Conservation (phyloP, 2,329 filamentous ascomycete species). For the Pseudogymnoascus pannorum region DNA sequence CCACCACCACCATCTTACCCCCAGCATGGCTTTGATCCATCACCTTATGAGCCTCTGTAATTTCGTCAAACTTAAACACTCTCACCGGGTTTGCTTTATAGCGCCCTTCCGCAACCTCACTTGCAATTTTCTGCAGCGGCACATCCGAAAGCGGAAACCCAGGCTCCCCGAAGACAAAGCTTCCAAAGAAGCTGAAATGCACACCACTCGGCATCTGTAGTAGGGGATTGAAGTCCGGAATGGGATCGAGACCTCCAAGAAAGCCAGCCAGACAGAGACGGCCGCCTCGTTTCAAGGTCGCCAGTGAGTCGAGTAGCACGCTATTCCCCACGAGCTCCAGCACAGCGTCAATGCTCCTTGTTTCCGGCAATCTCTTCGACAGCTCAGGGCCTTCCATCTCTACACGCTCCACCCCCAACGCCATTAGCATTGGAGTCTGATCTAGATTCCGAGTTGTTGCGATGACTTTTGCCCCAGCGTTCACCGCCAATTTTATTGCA, state of each 20-base stretch:
- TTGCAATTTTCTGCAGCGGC: constrained; percentile 14
- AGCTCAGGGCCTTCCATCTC: constrained; percentile 11
- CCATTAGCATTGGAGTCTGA: not conserved
- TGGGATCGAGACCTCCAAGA: constrained; percentile 17
- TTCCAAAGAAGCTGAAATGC: constrained; percentile 18
- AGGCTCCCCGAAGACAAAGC: constrained; percentile 13
- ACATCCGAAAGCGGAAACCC: constrained; percentile 15
- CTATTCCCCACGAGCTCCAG: constrained; percentile 16
- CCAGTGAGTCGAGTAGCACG: constrained; percentile 16
- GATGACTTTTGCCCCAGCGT: constrained; percentile 26
- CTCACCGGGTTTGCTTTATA: constrained; percentile 13
- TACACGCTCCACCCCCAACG: constrained; percentile 15
- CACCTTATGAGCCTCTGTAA: not conserved
- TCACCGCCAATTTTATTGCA: constrained; percentile 32
- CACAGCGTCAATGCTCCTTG: constrained; percentile 12
- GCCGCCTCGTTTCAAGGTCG: constrained; percentile 14
- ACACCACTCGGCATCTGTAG: constrained; percentile 15
- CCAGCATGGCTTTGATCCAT: not conserved
- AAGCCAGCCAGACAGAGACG: constrained; percentile 17
- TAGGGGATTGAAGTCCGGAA: constrained; percentile 16
- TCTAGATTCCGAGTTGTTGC: constrained; percentile 17
- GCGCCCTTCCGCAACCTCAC: constrained; percentile 12
- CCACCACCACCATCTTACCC: not conserved
- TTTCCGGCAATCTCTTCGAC: constrained; percentile 1
- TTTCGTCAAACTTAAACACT: not conserved